Evolutionary conservation across 202 grass and related monocot genomes (phyloP).

Genomic region (Setaria italica): DNA sequence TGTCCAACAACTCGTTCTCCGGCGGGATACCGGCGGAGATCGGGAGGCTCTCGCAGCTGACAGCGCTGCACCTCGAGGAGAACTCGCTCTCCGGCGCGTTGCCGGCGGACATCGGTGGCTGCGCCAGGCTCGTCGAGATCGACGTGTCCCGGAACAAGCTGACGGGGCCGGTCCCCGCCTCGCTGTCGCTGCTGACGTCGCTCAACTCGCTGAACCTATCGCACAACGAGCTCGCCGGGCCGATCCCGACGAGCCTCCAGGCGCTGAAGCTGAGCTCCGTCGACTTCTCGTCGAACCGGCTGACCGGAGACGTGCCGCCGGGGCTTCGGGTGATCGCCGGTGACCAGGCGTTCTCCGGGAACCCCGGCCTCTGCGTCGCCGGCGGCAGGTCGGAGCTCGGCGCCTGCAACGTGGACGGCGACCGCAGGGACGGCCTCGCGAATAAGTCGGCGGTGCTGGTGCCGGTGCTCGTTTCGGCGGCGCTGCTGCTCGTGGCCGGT

Average conservation of each 20-base stretch:
- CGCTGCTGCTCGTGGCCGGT: conserved; percentile 64
- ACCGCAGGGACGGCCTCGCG: conserved; percentile 22
- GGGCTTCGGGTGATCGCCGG: conserved; percentile 59
- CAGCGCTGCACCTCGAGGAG: conserved; percentile 67
- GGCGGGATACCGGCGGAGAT: conserved; percentile 67
- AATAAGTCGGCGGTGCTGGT: conserved; percentile 51
- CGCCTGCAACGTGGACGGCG: conserved; percentile 47
- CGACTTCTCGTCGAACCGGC: conserved; percentile 73
- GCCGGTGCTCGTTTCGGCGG: conserved; percentile 52
- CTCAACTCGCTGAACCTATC: conserved; percentile 82
- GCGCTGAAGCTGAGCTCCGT: conserved; percentile 73
- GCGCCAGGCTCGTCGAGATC: conserved; percentile 67
- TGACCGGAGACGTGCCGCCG: conserved; percentile 67
- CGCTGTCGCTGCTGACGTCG: conserved; percentile 58
- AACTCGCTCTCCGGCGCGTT: conserved; percentile 64
- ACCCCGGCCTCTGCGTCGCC: conserved; percentile 53
- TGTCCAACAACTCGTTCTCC: conserved; percentile 76
- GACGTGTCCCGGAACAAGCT: conserved; percentile 77
- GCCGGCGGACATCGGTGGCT: conserved; percentile 58
- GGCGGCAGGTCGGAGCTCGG: conserved; percentile 49
- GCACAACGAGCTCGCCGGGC: conserved; percentile 55
- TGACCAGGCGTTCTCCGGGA: conserved; percentile 50
- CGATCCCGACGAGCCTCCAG: conserved; percentile 66
- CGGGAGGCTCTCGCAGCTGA: conserved; percentile 65
- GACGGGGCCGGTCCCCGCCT: conserved; percentile 56